Conservation (phyloP, 2,329 filamentous ascomycete species). For the Paecilomyces variotii region DNA sequence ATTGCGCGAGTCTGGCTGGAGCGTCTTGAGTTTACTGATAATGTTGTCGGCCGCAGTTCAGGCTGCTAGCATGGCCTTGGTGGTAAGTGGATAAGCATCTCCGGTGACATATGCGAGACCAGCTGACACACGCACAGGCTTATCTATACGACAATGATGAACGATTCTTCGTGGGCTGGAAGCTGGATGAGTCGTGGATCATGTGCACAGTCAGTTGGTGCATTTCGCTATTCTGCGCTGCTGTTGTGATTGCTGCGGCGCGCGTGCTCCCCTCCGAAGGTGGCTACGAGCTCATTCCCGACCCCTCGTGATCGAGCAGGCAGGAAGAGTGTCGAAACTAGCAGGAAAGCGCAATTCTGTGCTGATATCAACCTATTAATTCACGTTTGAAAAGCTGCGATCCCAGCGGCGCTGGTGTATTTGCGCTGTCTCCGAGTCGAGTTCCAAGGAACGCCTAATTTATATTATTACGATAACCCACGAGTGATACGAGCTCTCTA, state of each 20-base stretch:
- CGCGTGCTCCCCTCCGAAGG: constrained; percentile 68
- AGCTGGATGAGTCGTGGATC: constrained; percentile 69
- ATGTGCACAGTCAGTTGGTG: constrained; percentile 59
- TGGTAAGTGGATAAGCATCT: constrained; percentile 51
- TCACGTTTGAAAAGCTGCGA: background rate
- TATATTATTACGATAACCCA: background rate
- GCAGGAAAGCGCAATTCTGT: background rate
- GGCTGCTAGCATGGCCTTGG: constrained; percentile 68
- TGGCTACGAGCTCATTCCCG: constrained; percentile 71
- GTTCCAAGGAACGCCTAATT: background rate
- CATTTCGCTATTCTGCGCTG: constrained; percentile 44
- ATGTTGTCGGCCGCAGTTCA: constrained; percentile 59
- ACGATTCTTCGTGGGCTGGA: constrained; percentile 76
- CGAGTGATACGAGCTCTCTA: background rate
- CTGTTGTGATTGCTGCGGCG: constrained; percentile 58
- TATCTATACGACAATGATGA: constrained; percentile 77
- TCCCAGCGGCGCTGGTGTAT: background rate
- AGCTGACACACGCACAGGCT: constrained; percentile 45
- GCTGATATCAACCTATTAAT: background rate
- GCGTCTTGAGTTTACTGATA: constrained; percentile 60
- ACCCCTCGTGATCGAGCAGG: constrained; percentile 16
- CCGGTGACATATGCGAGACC: background rate
- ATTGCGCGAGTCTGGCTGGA: constrained; percentile 76
- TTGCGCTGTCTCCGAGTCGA: background rate
- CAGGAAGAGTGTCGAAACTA: background rate